A percentile compares a stretch with the other conserved stretches of the same genome.
These are phyloP conservation scores for Pichia insulana DNA, from an alignment of 805 yeast species.

Conservation along the genomic window DNA sequence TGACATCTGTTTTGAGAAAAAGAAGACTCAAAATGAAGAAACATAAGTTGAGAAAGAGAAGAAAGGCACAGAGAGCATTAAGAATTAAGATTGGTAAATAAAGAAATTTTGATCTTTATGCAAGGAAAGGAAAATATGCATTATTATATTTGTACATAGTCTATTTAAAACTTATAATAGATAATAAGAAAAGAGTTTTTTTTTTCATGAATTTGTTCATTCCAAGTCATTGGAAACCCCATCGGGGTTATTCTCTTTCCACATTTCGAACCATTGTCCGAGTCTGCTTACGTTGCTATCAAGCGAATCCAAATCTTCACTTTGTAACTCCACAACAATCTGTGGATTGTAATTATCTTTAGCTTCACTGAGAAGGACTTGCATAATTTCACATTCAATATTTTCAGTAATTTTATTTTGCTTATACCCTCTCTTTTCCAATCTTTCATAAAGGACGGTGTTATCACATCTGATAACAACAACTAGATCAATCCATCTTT, in stretches of 20 bases:
- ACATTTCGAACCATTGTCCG: constrained; percentile 61
- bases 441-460: constrained; percentile 61
- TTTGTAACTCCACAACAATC: constrained; percentile 70
- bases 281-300: constrained; percentile 78
- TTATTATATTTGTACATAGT: constrained; percentile 1
- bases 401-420: constrained; percentile 82
- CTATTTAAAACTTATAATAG: background rate
- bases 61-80: constrained; percentile 83
- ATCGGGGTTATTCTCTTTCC: constrained; percentile 59
- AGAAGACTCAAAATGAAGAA: constrained; percentile 95
- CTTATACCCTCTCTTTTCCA: constrained; percentile 67
- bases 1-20: constrained; percentile 71
- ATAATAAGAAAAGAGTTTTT: background rate
- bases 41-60: constrained; percentile 94
- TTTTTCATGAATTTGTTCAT: background rate
- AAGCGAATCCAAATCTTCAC: constrained; percentile 67
- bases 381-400: constrained; percentile 95
- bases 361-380: constrained; percentile 81
- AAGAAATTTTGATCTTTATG: background rate
- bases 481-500: constrained; percentile 82
- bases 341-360: constrained; percentile 69
- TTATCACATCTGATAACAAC: constrained; percentile 80
- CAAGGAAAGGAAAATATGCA: background rate
- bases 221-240: constrained; percentile 47
- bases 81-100: constrained; percentile 55